Evolutionary conservation across 2,329 filamentous ascomycete species (phyloP).

Genomic region (Tolypocladium guangdongense): DNA sequence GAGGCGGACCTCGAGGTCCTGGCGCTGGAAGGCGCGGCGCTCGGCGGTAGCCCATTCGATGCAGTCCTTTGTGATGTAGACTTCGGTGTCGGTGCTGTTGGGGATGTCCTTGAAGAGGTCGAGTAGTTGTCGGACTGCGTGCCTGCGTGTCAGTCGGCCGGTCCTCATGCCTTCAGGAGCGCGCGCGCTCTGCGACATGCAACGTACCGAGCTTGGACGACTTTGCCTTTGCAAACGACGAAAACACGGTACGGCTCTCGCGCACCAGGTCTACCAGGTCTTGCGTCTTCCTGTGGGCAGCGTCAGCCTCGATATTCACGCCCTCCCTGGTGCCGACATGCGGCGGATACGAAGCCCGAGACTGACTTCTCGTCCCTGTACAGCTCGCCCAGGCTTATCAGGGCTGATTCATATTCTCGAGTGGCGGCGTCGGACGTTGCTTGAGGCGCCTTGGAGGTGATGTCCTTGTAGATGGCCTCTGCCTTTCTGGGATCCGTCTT

Average conservation of each 20-base stretch:
- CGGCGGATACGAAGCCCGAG: not conserved
- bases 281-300: constrained; percentile 52
- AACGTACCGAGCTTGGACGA: constrained; percentile 86
- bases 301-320: constrained; percentile 1
- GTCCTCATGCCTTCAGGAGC: not conserved
- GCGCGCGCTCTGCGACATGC: not conserved
- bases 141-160: not conserved
- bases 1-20: constrained; percentile 94
- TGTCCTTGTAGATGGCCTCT: constrained; percentile 78
- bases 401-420: constrained; percentile 80
- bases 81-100: constrained; percentile 88
- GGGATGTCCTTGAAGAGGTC: constrained; percentile 92
- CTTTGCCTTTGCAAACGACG: constrained; percentile 97
- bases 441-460: constrained; percentile 75
- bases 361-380: constrained; percentile 80
- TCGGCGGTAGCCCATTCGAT: constrained; percentile 98
- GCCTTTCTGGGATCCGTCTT: constrained; percentile 76
- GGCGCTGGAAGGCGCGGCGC: constrained; percentile 88
- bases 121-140: constrained; percentile 81
- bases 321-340: constrained; percentile 2
- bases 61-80: constrained; percentile 92
- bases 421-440: constrained; percentile 74
- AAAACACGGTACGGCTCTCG: constrained; percentile 81
- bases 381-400: constrained; percentile 82
- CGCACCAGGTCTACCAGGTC: constrained; percentile 85